Percentiles rank a stretch among this genome's conserved stretches.
Evolutionary conservation across 768 basidiomycete genomes (phyloP).

Genomic region (Tulasnella sp.): DNA sequence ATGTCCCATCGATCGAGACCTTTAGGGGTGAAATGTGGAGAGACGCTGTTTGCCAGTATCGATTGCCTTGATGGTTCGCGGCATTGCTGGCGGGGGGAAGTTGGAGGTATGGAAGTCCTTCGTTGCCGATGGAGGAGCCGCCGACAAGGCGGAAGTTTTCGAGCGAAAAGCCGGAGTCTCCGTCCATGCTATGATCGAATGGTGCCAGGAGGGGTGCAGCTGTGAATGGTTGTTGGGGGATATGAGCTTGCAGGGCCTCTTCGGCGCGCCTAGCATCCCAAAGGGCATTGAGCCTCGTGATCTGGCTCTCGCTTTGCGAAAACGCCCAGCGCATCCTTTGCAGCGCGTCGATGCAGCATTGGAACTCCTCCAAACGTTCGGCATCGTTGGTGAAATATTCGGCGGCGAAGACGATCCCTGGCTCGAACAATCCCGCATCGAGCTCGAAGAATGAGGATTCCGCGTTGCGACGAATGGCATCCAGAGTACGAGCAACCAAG

Average conservation of each 20-base stretch:
- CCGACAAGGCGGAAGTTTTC: not conserved
- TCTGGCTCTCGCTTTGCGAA: conserved; percentile 62
- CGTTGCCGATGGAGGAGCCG: not conserved
- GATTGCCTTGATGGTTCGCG: not conserved
- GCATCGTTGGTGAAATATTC: not conserved
- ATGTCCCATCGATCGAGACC: not conserved
- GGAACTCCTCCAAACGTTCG: conserved; percentile 43
- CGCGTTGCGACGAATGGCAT: conserved; percentile 47
- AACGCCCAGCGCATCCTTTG: conserved; percentile 71
- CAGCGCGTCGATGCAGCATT: conserved; percentile 67
- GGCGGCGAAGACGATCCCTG: conserved; percentile 61
- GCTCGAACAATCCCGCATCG: conserved; percentile 84
- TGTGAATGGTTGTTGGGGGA: not conserved
- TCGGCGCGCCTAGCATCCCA: not conserved
- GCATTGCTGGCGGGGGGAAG: not conserved
- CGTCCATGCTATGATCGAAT: not conserved
- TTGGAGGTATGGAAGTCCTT: not conserved
- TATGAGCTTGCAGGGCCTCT: not conserved
- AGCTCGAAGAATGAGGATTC: conserved; percentile 68
- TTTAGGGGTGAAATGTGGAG: not conserved
- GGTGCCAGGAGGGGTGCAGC: not conserved
- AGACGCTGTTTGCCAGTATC: not conserved
- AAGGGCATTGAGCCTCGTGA: conserved; percentile 23
- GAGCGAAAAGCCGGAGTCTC: not conserved
- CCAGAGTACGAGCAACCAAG: conserved; percentile 46